Percentiles rank a stretch among this genome's conserved stretches.
Conservation (phyloP, 495 filamentous ascomycete species). For the Xylaria longipes region DNA sequence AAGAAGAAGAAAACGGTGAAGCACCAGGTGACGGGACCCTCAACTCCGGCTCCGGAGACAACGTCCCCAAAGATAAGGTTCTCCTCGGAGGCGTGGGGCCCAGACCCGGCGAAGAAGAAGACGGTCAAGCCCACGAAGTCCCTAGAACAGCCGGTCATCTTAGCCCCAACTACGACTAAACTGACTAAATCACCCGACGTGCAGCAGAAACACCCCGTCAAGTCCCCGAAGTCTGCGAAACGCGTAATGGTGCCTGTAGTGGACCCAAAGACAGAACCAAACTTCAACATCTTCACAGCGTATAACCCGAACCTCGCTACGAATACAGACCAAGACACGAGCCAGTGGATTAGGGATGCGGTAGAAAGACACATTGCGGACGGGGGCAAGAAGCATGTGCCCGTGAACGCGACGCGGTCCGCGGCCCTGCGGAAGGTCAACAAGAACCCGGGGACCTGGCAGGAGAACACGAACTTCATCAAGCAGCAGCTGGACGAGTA, state of each 20-base stretch:
- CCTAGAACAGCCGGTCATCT: background rate
- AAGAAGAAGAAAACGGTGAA: background rate
- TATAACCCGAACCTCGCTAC: background rate
- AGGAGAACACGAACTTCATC: slow-evolving; percentile 6
- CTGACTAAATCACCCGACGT: background rate
- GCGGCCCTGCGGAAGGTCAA: background rate
- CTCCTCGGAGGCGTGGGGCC: background rate
- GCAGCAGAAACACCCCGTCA: background rate
- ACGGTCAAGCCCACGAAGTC: background rate
- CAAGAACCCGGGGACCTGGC: background rate
- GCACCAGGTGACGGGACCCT: too few relatives aligned
- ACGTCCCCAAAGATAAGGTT: background rate
- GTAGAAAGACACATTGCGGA: background rate
- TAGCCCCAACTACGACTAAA: background rate
- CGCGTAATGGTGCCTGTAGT: background rate
- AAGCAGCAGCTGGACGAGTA: background rate
- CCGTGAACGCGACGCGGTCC: background rate
- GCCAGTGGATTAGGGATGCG: background rate
- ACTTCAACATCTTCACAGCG: background rate
- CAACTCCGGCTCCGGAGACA: background rate
- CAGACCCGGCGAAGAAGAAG: background rate
- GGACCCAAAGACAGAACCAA: background rate
- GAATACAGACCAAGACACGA: background rate
- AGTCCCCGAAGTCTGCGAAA: background rate
- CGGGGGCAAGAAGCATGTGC: background rate